A percentile compares a stretch with the other conserved stretches of the same genome.
Evolutionary conservation across 768 basidiomycete genomes (phyloP).

Genomic region (Serendipita sp.): DNA sequence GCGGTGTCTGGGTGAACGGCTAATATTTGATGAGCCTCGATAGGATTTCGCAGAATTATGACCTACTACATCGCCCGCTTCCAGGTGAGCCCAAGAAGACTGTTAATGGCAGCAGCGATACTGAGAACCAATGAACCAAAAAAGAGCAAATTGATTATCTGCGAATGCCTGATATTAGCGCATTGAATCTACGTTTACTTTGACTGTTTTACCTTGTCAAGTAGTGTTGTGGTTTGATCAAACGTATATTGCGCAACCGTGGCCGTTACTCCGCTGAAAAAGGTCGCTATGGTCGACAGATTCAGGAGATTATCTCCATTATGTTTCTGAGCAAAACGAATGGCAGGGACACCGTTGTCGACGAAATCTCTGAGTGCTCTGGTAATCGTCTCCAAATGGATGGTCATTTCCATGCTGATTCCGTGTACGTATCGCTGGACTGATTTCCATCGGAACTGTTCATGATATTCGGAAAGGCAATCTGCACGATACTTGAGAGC

Average conservation of each 20-base stretch:
- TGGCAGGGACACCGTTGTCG: slow-evolving; percentile 62
- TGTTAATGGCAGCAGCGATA: slow-evolving; percentile 62
- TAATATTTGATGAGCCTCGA: slow-evolving; percentile 15
- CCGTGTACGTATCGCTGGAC: slow-evolving; percentile 56
- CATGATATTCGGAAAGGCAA: slow-evolving; percentile 20
- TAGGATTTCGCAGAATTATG: slow-evolving; percentile 8
- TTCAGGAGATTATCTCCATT: slow-evolving; percentile 53
- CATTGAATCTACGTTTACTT: background rate
- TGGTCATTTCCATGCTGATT: slow-evolving; percentile 23
- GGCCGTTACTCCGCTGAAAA: slow-evolving; percentile 61
- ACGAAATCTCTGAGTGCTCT: slow-evolving; percentile 56
- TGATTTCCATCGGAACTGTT: slow-evolving; percentile 54
- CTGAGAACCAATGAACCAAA: slow-evolving; percentile 62
- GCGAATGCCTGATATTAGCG: background rate
- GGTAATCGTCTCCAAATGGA: slow-evolving; percentile 54
- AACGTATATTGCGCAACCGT: slow-evolving; percentile 49
- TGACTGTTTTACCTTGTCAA: slow-evolving; percentile 22
- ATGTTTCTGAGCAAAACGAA: slow-evolving; percentile 61
- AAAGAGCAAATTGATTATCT: slow-evolving; percentile 55
- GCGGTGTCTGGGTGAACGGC: slow-evolving; percentile 58
- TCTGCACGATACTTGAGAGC: background rate
- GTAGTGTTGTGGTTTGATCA: slow-evolving; percentile 21
- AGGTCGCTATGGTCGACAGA: slow-evolving; percentile 60
- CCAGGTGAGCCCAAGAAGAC: slow-evolving; percentile 61
- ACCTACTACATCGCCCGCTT: slow-evolving; percentile 72